Evolutionary conservation across 441 rosid species (phyloP), one percentile per base, ranked within the genome.

Genomic region (Arabidopsis lyrata): DNA sequence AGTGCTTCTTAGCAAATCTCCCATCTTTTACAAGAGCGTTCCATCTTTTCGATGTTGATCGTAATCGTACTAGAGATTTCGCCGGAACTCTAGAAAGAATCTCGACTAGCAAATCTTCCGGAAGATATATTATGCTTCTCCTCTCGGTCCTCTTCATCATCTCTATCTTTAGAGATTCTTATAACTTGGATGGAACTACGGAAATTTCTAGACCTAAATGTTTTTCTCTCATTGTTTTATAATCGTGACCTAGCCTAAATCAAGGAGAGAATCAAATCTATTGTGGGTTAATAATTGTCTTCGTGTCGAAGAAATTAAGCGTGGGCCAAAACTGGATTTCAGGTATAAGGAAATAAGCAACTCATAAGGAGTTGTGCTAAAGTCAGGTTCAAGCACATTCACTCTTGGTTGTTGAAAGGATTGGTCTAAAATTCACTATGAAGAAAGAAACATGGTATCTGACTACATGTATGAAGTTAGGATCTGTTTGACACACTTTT

Each of bases 41-140:
- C 48, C 48, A 39, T 18, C 65, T 4, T 38, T 60, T 60, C 18
- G 48, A 38, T 60, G 31, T 39, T 6, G 18, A 60, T 38, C 48
- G 47, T 1, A 39, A 12, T 18, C 63, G 45, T 58, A 15, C 15
- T 8, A 58, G 15, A 35, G 63, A 58, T 16, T 24, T 20, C 11
- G 35, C 8, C 8, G 13, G 65, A 60, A 60, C 20, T 29, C 65
- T 60, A 39, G 35, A 22, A 31, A 38, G 34, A 39, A 61, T 61
- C n/a, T 39, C 44, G 3, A 14, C 16, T 24, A 62, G 2, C 50
- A 61, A 61, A 13, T 41, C 14, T 11, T 42, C 52, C 2, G 36
- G 52, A 42, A 62, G 36, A 52, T 49, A 1, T 10, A 49, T 5
- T 22, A 0, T 49, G 29, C 14, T 20, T 11, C 24, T 54, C 4